phyloP scores from a whole-genome alignment of 306 rosid species.

The Casuarina glauca region DNA sequence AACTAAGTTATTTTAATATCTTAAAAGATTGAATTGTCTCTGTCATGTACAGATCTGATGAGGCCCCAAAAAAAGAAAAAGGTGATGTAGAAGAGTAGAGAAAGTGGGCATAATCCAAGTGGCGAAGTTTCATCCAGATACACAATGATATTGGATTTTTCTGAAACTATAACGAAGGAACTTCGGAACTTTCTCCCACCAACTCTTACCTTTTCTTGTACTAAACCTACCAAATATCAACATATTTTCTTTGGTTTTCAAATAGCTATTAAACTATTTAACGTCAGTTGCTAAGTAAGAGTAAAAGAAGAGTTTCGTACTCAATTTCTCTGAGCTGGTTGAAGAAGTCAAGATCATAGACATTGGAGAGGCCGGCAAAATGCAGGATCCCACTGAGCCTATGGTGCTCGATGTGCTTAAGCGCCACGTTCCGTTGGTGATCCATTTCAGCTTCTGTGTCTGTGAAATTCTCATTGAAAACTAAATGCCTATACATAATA shows the following conservation, averaged over 20 bases:
- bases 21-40: background rate
- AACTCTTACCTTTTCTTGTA: too few relatives aligned
- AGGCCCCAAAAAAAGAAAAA: too few relatives aligned
- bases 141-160: too few relatives aligned
- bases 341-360: conserved; percentile 84
- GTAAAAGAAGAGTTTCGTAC: conserved; percentile 41
- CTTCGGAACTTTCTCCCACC: too few relatives aligned
- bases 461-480: conserved; percentile 66
- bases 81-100: too few relatives aligned
- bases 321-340: conserved; percentile 79
- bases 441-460: conserved; percentile 78
- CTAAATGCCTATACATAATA: conserved; percentile 88
- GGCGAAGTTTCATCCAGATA: too few relatives aligned
- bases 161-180: too few relatives aligned
- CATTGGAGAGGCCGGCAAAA: conserved; percentile 85
- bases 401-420: conserved; percentile 85
- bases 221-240: too few relatives aligned
- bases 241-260: too few relatives aligned
- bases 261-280: too few relatives aligned
- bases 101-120: too few relatives aligned
- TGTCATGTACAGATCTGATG: too few relatives aligned
- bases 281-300: background rate
- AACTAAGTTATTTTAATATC: background rate
- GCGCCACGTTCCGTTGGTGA: conserved; percentile 81
- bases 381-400: conserved; percentile 86